phyloP scores from a whole-genome alignment of 1,284 basidiomycete species.

The Heterobasidion irregulare region DNA sequence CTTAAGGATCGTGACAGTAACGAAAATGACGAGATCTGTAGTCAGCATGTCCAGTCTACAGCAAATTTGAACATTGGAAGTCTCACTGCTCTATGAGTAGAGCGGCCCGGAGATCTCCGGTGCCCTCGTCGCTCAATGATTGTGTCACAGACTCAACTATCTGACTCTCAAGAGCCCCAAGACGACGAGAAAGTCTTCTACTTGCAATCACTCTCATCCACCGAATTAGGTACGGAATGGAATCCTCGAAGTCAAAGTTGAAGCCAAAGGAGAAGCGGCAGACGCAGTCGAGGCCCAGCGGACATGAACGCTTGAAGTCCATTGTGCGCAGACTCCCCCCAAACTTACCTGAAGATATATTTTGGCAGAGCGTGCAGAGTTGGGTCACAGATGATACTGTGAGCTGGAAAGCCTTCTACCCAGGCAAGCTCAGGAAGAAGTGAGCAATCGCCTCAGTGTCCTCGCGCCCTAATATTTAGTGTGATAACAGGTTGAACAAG shows the following conservation, averaged over 20 bases:
- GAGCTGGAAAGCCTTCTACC: conserved; percentile 59
- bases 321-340: conserved; percentile 87
- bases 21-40: too few relatives aligned
- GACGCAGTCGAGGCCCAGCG: conserved; percentile 2
- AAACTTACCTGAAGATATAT: conserved; percentile 85
- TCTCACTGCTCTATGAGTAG: too few relatives aligned
- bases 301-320: conserved; percentile 70
- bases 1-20: background rate
- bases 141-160: too few relatives aligned
- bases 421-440: conserved; percentile 69
- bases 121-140: too few relatives aligned
- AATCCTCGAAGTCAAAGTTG: background rate
- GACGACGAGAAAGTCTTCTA: background rate
- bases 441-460: conserved; percentile 24
- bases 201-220: background rate
- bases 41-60: too few relatives aligned
- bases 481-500: conserved; percentile 51
- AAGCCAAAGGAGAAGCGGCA: background rate
- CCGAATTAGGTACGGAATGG: background rate
- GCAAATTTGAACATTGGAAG: too few relatives aligned
- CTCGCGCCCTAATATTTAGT: background rate
- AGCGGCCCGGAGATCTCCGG: too few relatives aligned
- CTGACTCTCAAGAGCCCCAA: too few relatives aligned
- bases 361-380: conserved; percentile 84
- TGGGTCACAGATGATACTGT: conserved; percentile 79